Evolutionary conservation across 2,329 filamentous ascomycete species (phyloP).

Genomic region (Pseudogymnoascus sp.): DNA sequence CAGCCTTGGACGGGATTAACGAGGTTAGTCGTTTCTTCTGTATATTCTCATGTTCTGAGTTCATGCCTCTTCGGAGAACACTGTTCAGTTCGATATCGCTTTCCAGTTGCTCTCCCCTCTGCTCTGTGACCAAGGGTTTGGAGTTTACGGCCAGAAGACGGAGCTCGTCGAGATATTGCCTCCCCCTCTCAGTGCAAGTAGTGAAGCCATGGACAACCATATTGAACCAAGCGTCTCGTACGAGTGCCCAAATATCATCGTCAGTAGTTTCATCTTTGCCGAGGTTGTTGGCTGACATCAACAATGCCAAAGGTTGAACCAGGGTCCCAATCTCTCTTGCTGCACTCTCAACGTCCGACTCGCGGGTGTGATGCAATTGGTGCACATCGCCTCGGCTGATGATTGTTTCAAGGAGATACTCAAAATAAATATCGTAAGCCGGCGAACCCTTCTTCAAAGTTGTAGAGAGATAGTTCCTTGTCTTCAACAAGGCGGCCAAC

Average conservation of each 20-base stretch:
- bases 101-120: constrained; percentile 82
- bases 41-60: constrained; percentile 65
- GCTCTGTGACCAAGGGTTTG: constrained; percentile 78
- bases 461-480: constrained; percentile 70
- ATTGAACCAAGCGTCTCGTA: constrained; percentile 97
- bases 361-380: constrained; percentile 64
- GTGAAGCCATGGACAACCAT: constrained; percentile 91
- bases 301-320: constrained; percentile 76
- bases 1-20: constrained; percentile 68
- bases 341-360: constrained; percentile 74
- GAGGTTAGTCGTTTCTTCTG: constrained; percentile 74
- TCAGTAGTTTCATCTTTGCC: constrained; percentile 48
- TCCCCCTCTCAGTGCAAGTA: constrained; percentile 64
- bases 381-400: constrained; percentile 86
- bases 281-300: constrained; percentile 65
- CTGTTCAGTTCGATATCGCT: constrained; percentile 97
- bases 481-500: constrained; percentile 71
- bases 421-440: constrained; percentile 76
- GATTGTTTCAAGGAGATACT: constrained; percentile 76
- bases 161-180: constrained; percentile 69
- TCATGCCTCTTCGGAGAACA: constrained; percentile 80
- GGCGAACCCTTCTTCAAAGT: constrained; percentile 63
- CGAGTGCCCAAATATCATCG: constrained; percentile 58
- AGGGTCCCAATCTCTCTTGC: constrained; percentile 83
- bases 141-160: constrained; percentile 81